Percentiles rank a stretch among this genome's conserved stretches.
Evolutionary conservation across 108 stramenopile species (phyloP).

Genomic region (Poteriospumella lacustris): DNA sequence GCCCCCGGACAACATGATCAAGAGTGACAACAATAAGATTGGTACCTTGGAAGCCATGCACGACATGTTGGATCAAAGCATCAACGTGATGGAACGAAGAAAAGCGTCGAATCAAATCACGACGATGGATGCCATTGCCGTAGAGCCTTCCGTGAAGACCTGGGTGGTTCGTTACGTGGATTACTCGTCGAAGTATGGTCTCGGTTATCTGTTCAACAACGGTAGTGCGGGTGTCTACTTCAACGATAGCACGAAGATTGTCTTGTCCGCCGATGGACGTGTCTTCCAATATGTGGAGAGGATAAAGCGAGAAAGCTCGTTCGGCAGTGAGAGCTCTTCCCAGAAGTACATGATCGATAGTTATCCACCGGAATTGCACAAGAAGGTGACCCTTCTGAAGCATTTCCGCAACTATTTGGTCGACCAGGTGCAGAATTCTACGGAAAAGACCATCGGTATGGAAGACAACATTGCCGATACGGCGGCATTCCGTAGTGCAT

Average conservation of each 20-base stretch:
- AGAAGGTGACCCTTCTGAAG: constrained; percentile 89
- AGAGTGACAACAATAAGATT: neutral
- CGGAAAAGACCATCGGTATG: constrained; percentile 63
- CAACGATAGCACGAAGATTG: constrained; percentile 91
- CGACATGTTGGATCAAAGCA: neutral
- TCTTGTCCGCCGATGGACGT: constrained; percentile 70
- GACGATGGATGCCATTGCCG: neutral
- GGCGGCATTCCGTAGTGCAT: neutral
- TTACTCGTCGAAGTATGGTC: constrained; percentile 94
- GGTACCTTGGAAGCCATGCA: neutral
- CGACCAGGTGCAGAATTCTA: too few species aligned
- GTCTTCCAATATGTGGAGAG: constrained; percentile 84
- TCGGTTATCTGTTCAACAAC: constrained; percentile 87
- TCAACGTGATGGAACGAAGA: neutral
- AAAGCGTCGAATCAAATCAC: neutral
- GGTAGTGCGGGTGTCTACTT: constrained; percentile 95
- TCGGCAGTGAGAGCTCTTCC: constrained; percentile 27
- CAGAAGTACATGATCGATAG: constrained; percentile 61
- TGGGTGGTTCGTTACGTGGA: constrained; percentile 95
- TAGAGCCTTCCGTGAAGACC: neutral
- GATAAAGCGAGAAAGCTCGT: constrained; percentile 16
- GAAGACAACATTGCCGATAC: constrained; percentile 20
- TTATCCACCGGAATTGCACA: constrained; percentile 76
- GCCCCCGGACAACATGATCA: neutral
- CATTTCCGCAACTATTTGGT: constrained; percentile 90